A percentile compares a stretch with the other conserved stretches of the same genome.
Evolutionary conservation across 1,284 basidiomycete species (phyloP).

Genomic region (Irpex rosettiformis): DNA sequence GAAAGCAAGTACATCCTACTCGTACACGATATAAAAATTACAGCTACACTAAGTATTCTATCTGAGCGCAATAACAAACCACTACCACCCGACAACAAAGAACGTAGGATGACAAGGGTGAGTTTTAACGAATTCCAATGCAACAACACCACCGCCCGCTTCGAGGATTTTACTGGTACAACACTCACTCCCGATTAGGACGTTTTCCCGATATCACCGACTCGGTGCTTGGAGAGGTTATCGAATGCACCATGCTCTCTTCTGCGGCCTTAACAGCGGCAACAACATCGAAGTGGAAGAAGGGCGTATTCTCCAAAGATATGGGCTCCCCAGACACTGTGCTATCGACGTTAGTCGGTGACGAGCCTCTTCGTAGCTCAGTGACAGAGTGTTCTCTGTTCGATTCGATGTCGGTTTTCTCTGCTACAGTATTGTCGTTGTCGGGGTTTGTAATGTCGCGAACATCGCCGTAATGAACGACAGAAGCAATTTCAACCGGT

Average conservation of each 20-base stretch:
- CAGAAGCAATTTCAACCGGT: conserved; percentile 68
- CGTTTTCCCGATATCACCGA: conserved; percentile 7
- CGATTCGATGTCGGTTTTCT: conserved; percentile 24
- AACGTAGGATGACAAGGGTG: no score
- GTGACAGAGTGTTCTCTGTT: conserved; percentile 8
- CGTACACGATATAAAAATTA: not conserved
- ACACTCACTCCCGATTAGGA: not conserved
- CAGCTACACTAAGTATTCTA: not conserved
- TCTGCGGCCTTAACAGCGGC: conserved; percentile 75
- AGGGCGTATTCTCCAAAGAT: conserved; percentile 64
- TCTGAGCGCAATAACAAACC: not conserved
- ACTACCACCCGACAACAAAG: no score
- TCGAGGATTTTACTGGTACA: not conserved
- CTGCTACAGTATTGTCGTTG: conserved; percentile 1
- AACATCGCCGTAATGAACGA: conserved; percentile 60
- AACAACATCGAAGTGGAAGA: conserved; percentile 84
- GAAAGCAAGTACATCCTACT: not conserved
- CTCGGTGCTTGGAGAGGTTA: not conserved
- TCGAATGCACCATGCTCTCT: conserved; percentile 17
- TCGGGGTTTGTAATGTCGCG: conserved; percentile 11
- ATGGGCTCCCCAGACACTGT: conserved; percentile 35
- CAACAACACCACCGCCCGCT: no score
- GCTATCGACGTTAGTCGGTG: not conserved
- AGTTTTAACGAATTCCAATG: no score
- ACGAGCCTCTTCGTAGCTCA: conserved; percentile 5